Evolutionary conservation across 495 filamentous ascomycete genomes (phyloP).

Genomic region (Jackrogersella multiformis): DNA sequence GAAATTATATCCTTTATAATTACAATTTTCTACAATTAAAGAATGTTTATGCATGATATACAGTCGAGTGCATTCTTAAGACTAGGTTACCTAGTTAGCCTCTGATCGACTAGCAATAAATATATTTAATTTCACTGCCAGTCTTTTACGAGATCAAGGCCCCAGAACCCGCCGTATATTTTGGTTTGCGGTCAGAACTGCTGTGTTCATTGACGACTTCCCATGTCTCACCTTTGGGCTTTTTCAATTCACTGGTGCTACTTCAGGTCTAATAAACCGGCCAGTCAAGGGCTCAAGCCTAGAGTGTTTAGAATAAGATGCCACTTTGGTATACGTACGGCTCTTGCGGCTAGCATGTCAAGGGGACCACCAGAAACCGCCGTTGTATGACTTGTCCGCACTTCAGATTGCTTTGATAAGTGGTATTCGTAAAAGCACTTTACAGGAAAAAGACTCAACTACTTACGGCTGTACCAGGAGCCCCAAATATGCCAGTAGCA

Average conservation of each 20-base stretch:
- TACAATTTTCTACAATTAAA: too few species aligned
- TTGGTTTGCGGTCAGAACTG: slow-evolving; percentile 3
- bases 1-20: too few species aligned
- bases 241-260: background rate
- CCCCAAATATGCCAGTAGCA: slow-evolving; percentile 22
- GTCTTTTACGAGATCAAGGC: slow-evolving; percentile 22
- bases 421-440: background rate
- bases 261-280: slow-evolving; percentile 3
- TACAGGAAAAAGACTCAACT: background rate
- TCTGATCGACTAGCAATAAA: too few species aligned
- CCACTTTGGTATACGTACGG: background rate
- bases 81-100: background rate
- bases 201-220: background rate
- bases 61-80: too few species aligned
- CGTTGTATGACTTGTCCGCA: background rate
- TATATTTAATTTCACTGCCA: too few species aligned
- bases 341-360: slow-evolving; percentile 4
- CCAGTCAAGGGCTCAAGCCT: background rate
- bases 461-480: slow-evolving; percentile 21
- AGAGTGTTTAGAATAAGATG: background rate
- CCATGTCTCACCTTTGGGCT: background rate
- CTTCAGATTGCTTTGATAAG: slow-evolving; percentile 12
- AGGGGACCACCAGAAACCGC: slow-evolving; percentile 6
- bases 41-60: too few species aligned
- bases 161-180: slow-evolving; percentile 22